A percentile compares a stretch with the other conserved stretches of the same genome.
Evolutionary conservation across 805 yeast species (phyloP).

Genomic region (Wickerhamomyces chambardii): DNA sequence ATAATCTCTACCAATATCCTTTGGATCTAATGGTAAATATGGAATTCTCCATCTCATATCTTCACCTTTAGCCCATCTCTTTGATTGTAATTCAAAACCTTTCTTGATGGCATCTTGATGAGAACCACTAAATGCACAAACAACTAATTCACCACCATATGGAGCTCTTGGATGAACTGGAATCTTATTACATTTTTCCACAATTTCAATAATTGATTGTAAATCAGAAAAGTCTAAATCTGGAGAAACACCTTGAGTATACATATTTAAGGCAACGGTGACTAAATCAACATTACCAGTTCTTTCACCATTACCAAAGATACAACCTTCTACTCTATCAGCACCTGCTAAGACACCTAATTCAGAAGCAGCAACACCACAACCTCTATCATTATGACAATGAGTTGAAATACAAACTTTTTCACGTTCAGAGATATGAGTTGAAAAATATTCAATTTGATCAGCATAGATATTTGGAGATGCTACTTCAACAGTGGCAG

Average conservation of each 20-base stretch:
- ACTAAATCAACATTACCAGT: constrained; percentile 78
- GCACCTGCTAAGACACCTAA: constrained; percentile 77
- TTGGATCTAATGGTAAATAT: constrained; percentile 73
- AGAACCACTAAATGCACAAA: constrained; percentile 70
- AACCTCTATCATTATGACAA: constrained; percentile 75
- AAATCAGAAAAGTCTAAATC: constrained; percentile 64
- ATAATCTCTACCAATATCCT: constrained; percentile 72
- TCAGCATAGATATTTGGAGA: constrained; percentile 74
- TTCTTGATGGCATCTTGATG: constrained; percentile 68
- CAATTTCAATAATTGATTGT: constrained; percentile 55
- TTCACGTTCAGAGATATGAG: constrained; percentile 61
- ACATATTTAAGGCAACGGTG: constrained; percentile 68
- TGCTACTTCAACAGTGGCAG: constrained; percentile 76
- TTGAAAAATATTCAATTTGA: constrained; percentile 68
- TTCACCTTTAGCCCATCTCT: constrained; percentile 38
- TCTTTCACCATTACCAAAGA: constrained; percentile 79
- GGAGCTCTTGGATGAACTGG: constrained; percentile 72
- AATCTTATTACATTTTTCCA: constrained; percentile 71
- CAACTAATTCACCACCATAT: constrained; percentile 72
- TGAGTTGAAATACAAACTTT: constrained; percentile 64
- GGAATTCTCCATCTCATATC: constrained; percentile 60
- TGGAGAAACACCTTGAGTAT: constrained; percentile 71
- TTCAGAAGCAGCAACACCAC: constrained; percentile 80
- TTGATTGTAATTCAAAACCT: constrained; percentile 48
- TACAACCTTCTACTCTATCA: constrained; percentile 78